phyloP scores from a whole-genome alignment of 2,329 filamentous ascomycete species.

The Hirsutella thompsonii region DNA sequence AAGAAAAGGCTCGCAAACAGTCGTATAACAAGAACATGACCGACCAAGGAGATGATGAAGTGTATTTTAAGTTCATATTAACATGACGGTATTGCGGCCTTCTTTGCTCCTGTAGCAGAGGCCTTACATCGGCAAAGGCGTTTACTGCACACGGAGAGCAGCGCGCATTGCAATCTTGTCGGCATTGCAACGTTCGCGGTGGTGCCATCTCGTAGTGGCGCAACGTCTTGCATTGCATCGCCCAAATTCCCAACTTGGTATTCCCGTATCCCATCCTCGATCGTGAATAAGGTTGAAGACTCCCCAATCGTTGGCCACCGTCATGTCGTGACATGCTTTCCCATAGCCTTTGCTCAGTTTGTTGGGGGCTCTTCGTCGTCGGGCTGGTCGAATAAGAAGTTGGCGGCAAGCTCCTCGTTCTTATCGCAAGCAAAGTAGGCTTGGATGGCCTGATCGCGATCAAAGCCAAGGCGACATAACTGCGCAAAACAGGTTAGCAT shows the following conservation, averaged over 20 bases:
- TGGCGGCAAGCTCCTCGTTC: slow-evolving; percentile 96
- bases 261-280: slow-evolving; percentile 5
- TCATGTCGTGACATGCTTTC: not conserved
- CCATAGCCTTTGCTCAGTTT: slow-evolving; percentile 19
- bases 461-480: slow-evolving; percentile 88
- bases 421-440: slow-evolving; percentile 99
- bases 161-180: not conserved
- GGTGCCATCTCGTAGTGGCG: not conserved
- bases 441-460: slow-evolving; percentile 87
- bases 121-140: not conserved
- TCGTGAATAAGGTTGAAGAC: slow-evolving; percentile 15
- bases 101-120: not conserved
- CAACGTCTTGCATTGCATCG: not conserved
- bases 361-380: slow-evolving; percentile 58
- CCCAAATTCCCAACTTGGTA: not conserved
- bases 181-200: not conserved
- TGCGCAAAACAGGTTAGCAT: slow-evolving; percentile 20
- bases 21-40: no score
- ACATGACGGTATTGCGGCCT: not conserved
- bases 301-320: not conserved
- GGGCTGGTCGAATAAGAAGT: slow-evolving; percentile 95
- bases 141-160: not conserved
- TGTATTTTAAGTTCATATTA: not conserved
- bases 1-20: no score
- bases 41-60: no score